phyloP scores from a whole-genome alignment of 192 early-diverging fungal species.

The Coemansia sp. region DNA sequence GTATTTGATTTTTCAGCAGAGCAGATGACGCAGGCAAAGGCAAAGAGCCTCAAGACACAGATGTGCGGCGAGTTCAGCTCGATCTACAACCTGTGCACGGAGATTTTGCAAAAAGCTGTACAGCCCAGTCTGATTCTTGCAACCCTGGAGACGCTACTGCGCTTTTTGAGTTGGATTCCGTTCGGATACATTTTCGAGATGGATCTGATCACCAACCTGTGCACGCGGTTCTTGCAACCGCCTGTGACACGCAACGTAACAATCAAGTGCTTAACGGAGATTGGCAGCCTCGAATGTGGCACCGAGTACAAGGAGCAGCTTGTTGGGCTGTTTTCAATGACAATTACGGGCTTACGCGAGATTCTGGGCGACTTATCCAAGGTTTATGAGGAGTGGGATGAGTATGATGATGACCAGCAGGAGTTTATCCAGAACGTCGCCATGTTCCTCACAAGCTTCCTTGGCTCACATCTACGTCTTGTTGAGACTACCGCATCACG shows the following conservation, averaged over 20 bases:
- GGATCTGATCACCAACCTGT: constrained; percentile 80
- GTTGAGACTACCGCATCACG: constrained; percentile 60
- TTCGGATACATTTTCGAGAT: constrained; percentile 98
- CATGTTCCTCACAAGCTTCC: constrained; percentile 86
- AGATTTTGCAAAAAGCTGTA: constrained; percentile 88
- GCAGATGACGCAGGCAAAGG: constrained; percentile 96
- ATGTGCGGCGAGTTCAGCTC: constrained; percentile 96
- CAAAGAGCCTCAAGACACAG: constrained; percentile 88
- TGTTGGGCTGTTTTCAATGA: constrained; percentile 80
- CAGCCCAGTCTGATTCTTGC: constrained; percentile 88
- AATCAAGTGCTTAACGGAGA: constrained; percentile 96
- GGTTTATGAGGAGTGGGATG: constrained; percentile 76
- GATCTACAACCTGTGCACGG: constrained; percentile 91
- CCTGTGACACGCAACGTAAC: constrained; percentile 89
- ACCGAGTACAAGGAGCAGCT: constrained; percentile 85
- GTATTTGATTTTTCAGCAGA: constrained; percentile 99
- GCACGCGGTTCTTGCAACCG: constrained; percentile 78
- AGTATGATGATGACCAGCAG: constrained; percentile 83
- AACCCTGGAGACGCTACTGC: constrained; percentile 91
- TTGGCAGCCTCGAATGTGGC: constrained; percentile 80
- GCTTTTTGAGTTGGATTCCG: constrained; percentile 98
- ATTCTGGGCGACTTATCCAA: constrained; percentile 60
- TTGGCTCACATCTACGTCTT: constrained; percentile 74
- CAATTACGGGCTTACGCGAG: constrained; percentile 58
- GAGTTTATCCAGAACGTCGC: constrained; percentile 96